A percentile compares a stretch with the other conserved stretches of the same genome.
Evolutionary conservation across 306 rosid species (phyloP).

Genomic region (Geum urbanum): DNA sequence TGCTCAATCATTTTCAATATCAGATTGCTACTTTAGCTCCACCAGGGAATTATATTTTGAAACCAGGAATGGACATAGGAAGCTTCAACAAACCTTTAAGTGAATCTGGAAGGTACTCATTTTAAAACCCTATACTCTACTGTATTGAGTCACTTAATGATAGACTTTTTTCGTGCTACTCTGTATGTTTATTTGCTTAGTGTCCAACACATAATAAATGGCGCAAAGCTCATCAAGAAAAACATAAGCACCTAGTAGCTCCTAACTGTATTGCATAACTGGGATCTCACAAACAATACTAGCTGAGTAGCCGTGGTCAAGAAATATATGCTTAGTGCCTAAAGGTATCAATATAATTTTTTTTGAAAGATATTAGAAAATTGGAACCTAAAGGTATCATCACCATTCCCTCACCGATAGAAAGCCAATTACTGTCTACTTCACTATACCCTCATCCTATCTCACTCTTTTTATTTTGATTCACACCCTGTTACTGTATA

Average conservation of each 20-base stretch:
- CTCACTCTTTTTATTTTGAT: too few relatives aligned
- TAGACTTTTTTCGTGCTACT: background rate
- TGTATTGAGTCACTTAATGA: constrained; percentile 15
- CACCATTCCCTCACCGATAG: too few relatives aligned
- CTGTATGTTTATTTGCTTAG: background rate
- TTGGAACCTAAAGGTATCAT: too few relatives aligned
- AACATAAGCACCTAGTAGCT: constrained; percentile 14
- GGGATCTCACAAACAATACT: background rate
- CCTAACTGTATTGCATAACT: background rate
- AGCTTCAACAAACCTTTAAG: constrained; percentile 55
- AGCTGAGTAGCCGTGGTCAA: too few relatives aligned
- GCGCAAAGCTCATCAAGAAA: background rate
- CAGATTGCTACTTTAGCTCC: constrained; percentile 79
- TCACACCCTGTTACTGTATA: too few relatives aligned
- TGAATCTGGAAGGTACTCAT: constrained; percentile 74
- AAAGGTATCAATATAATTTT: background rate
- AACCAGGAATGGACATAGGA: constrained; percentile 57
- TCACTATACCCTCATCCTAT: too few relatives aligned
- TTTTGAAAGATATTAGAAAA: too few relatives aligned
- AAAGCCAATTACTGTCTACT: too few relatives aligned
- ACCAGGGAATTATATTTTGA: constrained; percentile 73
- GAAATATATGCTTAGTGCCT: background rate
- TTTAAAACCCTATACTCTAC: constrained; percentile 15
- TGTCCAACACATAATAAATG: background rate
- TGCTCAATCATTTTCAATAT: constrained; percentile 40